A percentile compares a stretch with the other conserved stretches of the same genome.
Evolutionary conservation across 495 filamentous ascomycete species (phyloP).

Genomic region (Trichoderma reesei): DNA sequence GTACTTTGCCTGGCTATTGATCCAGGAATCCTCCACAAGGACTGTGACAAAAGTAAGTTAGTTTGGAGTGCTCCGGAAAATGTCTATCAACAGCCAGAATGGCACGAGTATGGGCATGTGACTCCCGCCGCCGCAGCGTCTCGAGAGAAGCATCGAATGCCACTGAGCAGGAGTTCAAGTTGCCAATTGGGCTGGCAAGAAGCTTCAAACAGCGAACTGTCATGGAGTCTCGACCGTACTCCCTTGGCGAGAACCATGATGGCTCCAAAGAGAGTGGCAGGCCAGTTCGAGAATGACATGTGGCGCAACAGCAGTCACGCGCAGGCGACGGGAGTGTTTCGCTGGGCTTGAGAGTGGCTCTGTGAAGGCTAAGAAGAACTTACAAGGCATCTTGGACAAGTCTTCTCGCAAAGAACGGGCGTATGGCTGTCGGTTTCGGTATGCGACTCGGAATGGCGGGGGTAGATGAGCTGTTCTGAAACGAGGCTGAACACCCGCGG

Average conservation of each 20-base stretch:
- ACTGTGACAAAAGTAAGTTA: constrained; percentile 17
- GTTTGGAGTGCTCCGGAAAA: neutral
- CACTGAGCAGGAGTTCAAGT: neutral
- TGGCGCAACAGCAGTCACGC: neutral
- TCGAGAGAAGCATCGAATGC: neutral
- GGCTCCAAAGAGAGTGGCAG: neutral
- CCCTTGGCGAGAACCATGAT: neutral
- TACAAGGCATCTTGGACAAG: constrained; percentile 11
- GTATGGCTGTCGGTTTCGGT: neutral
- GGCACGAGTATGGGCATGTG: neutral
- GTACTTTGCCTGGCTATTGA: constrained; percentile 36
- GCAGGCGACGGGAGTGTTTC: neutral
- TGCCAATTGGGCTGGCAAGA: neutral
- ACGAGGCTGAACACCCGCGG: neutral
- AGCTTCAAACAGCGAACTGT: neutral
- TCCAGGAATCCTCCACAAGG: constrained; percentile 35
- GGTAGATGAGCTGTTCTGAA: neutral
- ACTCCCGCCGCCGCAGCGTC: neutral
- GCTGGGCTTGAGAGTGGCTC: neutral
- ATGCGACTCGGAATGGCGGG: neutral
- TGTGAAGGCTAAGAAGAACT: neutral
- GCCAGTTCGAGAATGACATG: neutral
- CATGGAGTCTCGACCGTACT: neutral
- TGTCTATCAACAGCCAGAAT: neutral
- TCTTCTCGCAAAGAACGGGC: neutral